Conservation (phyloP, 768 basidiomycete species). For the Austroboletus festivus region DNA sequence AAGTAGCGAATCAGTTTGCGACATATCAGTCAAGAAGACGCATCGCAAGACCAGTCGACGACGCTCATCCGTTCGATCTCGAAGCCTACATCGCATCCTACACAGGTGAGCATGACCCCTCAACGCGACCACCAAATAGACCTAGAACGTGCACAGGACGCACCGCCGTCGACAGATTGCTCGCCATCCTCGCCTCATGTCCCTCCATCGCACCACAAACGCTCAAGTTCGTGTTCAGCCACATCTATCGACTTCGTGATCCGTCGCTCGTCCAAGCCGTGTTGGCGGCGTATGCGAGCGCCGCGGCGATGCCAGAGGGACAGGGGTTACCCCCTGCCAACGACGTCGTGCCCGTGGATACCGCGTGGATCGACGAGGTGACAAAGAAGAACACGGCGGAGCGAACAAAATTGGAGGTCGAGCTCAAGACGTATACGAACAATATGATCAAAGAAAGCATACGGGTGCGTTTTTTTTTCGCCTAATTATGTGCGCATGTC, state of each 20-base stretch:
- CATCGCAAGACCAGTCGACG: conserved; percentile 55
- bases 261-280: conserved; percentile 53
- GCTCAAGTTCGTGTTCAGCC: conserved; percentile 59
- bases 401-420: conserved; percentile 82
- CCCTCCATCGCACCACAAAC: conserved; percentile 73
- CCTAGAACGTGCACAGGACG: conserved; percentile 48
- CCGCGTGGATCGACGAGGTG: conserved; percentile 71
- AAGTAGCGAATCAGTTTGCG: conserved; percentile 15
- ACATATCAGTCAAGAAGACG: conserved; percentile 16
- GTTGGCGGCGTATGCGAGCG: conserved; percentile 53
- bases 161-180: conserved; percentile 69
- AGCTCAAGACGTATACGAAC: conserved; percentile 90
- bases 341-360: conserved; percentile 54
- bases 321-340: conserved; percentile 42
- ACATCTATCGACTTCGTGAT: conserved; percentile 69
- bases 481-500: neutral
- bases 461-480: conserved; percentile 50
- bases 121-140: neutral
- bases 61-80: conserved; percentile 83
- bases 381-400: conserved; percentile 68
- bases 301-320: conserved; percentile 30
- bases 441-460: conserved; percentile 99
- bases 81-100: conserved; percentile 77
- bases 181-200: conserved; percentile 61
- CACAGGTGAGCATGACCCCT: conserved; percentile 65